Conservation (phyloP, 768 basidiomycete genomes). For the Leucosporidium yakuticum region DNA sequence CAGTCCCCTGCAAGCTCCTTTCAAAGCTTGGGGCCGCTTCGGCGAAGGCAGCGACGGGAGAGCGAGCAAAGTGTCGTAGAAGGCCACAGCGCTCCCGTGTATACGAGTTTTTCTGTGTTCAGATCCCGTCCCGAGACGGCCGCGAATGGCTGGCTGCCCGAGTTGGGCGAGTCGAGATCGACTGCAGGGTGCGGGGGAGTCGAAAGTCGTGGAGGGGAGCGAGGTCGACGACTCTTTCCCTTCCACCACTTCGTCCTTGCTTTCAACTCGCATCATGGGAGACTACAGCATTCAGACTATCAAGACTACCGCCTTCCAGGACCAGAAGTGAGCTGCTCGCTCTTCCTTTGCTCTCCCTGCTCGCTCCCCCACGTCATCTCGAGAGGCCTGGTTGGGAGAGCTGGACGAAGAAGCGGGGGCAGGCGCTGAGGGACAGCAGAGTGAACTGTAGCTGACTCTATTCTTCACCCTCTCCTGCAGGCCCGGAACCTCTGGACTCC, state of each 20-base stretch:
- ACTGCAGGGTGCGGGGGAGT: too few species aligned
- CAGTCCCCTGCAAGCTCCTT: too few species aligned
- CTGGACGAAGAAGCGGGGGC: not conserved
- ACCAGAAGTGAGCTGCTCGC: constrained; percentile 24
- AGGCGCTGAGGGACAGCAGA: not conserved
- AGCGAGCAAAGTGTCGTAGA: too few species aligned
- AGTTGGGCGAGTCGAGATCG: too few species aligned
- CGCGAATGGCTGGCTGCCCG: too few species aligned
- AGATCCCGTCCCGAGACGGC: too few species aligned
- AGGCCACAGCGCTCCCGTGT: too few species aligned
- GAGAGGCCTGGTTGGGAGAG: not conserved
- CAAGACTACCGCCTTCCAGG: constrained; percentile 28
- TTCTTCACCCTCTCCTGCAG: constrained; percentile 46
- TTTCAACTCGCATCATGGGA: not conserved
- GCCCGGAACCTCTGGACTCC: constrained; percentile 93
- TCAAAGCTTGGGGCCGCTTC: too few species aligned
- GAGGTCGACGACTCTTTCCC: not conserved
- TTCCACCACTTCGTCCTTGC: not conserved
- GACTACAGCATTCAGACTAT: constrained; percentile 25
- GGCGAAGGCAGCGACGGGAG: too few species aligned
- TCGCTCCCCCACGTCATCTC: not conserved
- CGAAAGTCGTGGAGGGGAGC: not conserved
- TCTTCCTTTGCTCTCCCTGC: not conserved
- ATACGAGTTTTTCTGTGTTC: too few species aligned
- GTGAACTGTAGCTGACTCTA: too few species aligned